Base-by-base conservation (phyloP, 2,329 filamentous ascomycete genomes). In the Alternaria sp. region DNA sequence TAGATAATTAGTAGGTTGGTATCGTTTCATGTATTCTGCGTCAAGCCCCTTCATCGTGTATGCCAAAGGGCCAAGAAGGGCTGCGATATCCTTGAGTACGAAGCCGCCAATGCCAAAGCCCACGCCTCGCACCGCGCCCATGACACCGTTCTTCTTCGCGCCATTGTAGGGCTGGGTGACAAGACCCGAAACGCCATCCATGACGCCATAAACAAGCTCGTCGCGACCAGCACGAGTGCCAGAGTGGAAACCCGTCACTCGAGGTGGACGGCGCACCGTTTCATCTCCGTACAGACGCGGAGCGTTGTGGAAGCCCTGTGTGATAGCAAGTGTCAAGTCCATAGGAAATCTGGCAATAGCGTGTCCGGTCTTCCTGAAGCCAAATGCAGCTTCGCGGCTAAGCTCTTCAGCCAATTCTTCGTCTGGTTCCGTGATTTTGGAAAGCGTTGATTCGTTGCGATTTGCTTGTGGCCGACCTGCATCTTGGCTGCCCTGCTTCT, bases 281-380 rank as follows among this genome's bases (percentile, higher is more conserved):
- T 87, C 84, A 67, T 92, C 89, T 14, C 89, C 89, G 66, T 91
- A 92, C 0, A 92, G 81, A 2, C 88, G 84, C 1, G 89, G 89
- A 0, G 88, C 88, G 64, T 91, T 91, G 73, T 91, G 89, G 64
- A 91, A 91, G 1, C 89, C 89, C 70, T 91, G 88, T 1, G 87
- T 87, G 2, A 91, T 72, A 0, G 87, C 87, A 41, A 90, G 77
- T 0, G 85, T 82, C 3, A 91, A 74, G 66, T 89, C 84, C 64
- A 89, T 85, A 0, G 89, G 89, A 0, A 87, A 85, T 61, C 80
- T 82, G 7, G 81, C 82, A 4, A 89, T 76, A 4, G 87, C 85
- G 2, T 79, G 72, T 0, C 83, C 83, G 0, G 86, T 83, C 64
- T 83, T 83, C 24, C 79, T 79, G 18, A 88, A 77, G 1, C 85